These are phyloP conservation scores for Didymella lethalis DNA, from an alignment of 2,329 filamentous ascomycete genomes.

Conservation along the genomic window DNA sequence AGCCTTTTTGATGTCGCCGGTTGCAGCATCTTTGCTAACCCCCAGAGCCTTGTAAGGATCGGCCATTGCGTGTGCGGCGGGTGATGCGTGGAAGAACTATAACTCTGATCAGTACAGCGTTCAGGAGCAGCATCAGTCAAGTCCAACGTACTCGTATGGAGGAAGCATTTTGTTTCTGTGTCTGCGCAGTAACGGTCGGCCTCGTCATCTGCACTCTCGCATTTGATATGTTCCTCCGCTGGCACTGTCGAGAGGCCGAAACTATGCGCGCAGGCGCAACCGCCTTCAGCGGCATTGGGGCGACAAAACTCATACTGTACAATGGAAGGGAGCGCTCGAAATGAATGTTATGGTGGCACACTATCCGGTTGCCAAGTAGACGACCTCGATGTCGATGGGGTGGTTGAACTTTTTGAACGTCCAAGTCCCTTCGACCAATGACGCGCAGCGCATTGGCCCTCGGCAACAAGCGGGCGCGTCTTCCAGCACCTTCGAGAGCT, in stretches of 20 bases:
- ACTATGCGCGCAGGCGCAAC: slow-evolving; percentile 45
- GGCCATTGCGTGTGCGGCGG: slow-evolving; percentile 69
- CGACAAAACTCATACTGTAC: slow-evolving; percentile 46
- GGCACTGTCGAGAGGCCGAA: slow-evolving; percentile 41
- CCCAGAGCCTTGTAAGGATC: slow-evolving; percentile 91
- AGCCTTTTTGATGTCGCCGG: slow-evolving; percentile 94
- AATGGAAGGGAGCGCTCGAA: slow-evolving; percentile 8
- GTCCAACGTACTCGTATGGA: slow-evolving; percentile 43
- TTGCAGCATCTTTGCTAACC: slow-evolving; percentile 79
- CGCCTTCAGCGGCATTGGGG: slow-evolving; percentile 46
- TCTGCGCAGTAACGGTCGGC: slow-evolving; percentile 33
- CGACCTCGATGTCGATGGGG: slow-evolving; percentile 19
- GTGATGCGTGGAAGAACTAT: slow-evolving; percentile 51
- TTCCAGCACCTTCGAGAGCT: slow-evolving; percentile 38
- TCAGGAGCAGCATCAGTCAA: background rate
- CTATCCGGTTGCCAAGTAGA: slow-evolving; percentile 6
- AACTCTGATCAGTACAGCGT: slow-evolving; percentile 24
- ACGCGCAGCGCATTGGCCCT: slow-evolving; percentile 28
- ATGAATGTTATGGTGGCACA: slow-evolving; percentile 27
- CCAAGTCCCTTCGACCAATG: slow-evolving; percentile 21
- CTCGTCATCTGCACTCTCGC: slow-evolving; percentile 37
- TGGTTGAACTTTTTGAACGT: slow-evolving; percentile 20
- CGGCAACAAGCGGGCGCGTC: slow-evolving; percentile 28
- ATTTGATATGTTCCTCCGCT: slow-evolving; percentile 42
- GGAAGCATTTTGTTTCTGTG: slow-evolving; percentile 32